Percentiles rank a stretch among this genome's conserved stretches.
phyloP scores from a whole-genome alignment of 225 moss, liverwort and hornwort species.

The Takakia lepidozioides region DNA sequence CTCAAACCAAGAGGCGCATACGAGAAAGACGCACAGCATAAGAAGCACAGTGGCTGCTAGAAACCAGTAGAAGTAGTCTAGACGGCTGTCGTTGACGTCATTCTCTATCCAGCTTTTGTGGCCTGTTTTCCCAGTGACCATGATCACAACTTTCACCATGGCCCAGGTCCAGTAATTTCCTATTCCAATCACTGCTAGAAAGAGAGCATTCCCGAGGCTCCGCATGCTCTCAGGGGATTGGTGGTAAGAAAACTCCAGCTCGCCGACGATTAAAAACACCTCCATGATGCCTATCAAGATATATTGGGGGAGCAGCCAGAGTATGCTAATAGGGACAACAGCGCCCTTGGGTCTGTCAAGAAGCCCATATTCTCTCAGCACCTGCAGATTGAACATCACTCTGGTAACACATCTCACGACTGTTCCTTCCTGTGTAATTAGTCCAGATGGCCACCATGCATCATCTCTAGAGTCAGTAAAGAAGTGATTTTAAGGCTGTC shows the following conservation, averaged over 20 bases:
- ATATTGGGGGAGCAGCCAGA: slow-evolving; percentile 15
- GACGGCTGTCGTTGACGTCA: slow-evolving; percentile 6
- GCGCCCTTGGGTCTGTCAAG: background rate
- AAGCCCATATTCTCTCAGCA: slow-evolving; percentile 1
- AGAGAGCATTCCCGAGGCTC: slow-evolving; percentile 7
- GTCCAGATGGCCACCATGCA: too few relatives aligned
- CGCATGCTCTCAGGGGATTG: slow-evolving; percentile 10
- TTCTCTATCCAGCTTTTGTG: slow-evolving; percentile 5
- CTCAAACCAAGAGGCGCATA: background rate
- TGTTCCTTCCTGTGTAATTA: too few relatives aligned
- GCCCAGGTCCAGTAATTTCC: slow-evolving; percentile 4
- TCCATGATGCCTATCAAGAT: slow-evolving; percentile 4
- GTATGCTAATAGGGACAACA: slow-evolving; percentile 15
- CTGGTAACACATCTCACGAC: too few relatives aligned
- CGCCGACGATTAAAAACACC: slow-evolving; percentile 9
- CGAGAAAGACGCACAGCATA: background rate
- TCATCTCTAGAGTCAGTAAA: too few relatives aligned
- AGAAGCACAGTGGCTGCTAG: slow-evolving; percentile 1
- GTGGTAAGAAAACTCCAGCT: slow-evolving; percentile 13
- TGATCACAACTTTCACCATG: slow-evolving; percentile 7
- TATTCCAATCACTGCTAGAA: background rate
- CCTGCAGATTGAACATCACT: too few relatives aligned
- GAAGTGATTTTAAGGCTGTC: too few relatives aligned
- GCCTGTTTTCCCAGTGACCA: background rate
- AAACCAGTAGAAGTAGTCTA: slow-evolving; percentile 8